A percentile compares a stretch with the other conserved stretches of the same genome.
These are phyloP conservation scores for Gossypium sturtianum DNA, from an alignment of 345 rosid genomes.

Conservation along the genomic window DNA sequence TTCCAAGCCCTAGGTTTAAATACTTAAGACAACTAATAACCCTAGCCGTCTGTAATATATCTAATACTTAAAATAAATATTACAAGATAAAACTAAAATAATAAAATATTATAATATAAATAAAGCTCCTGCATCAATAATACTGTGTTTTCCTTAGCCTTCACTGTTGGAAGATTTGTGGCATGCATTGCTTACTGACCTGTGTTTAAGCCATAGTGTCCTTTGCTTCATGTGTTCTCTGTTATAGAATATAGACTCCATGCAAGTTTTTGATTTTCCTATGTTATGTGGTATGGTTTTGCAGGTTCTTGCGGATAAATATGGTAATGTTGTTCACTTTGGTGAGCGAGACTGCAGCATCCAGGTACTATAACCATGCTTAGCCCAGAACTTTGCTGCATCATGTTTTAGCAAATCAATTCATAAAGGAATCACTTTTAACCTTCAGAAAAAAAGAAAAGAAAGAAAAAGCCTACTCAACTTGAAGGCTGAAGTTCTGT, in stretches of 20 bases:
- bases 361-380: slow-evolving; percentile 48
- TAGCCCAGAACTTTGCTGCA: neutral
- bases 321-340: slow-evolving; percentile 94
- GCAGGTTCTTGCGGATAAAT: slow-evolving; percentile 95
- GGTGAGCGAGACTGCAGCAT: slow-evolving; percentile 99
- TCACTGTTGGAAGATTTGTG: neutral
- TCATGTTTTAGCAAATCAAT: neutral
- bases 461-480: neutral
- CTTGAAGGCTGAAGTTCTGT: neutral
- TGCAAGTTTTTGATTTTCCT: slow-evolving; percentile 2
- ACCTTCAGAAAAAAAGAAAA: neutral
- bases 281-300: slow-evolving; percentile 11
- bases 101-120: no score
- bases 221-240: neutral
- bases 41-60: no score
- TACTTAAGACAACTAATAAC: no score
- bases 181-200: neutral
- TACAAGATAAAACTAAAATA: no score
- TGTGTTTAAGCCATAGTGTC: neutral
- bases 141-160: neutral
- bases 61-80: no score
- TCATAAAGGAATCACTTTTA: neutral
- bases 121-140: no score
- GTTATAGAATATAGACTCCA: neutral
- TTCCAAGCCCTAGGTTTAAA: no score